Base-by-base conservation (phyloP, 306 rosid genomes). In the Trifolium subterraneum region DNA sequence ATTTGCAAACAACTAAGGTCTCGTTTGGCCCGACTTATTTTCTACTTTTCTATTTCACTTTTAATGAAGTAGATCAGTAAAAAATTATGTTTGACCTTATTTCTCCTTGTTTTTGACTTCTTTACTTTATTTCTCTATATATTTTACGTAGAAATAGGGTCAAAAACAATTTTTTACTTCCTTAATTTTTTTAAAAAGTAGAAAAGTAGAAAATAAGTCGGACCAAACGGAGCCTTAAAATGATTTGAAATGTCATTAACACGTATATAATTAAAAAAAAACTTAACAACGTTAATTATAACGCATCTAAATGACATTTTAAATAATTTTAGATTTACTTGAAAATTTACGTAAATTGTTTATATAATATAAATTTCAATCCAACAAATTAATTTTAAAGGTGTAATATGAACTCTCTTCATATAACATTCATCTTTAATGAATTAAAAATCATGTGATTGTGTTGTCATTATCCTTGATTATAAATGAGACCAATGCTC, bases 401-500 rank as follows among this genome's bases (percentile, higher is more conserved):
- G 2, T 19, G 1, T 55, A 55, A 11, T 55, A 20, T 55, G 14
- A 55, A 20, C 29, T 1, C 8, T 8, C 14, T 4, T 19, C 13
- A 4, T 52, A 20, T 10, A 4, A 25, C 45, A 10, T 14, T 44
- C 22, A 23, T 67, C 0, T 38, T 66, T 38, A 18, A 38, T 16
- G 14, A 38, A 64, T 33, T 62, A 33, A 41, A 65, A 65, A 65
- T 18, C 20, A 18, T 42, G n/a, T 65, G 38, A 41, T 42, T 64
- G 19, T 18, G 11, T 64, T 18, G 31, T 64, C 70, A 39, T 19
- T 64, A 18, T 38, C 50, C 31, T 18, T 39, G 70, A 64, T 18
- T 64, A 44, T 39, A 23, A 65, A 10, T 65, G 6, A 41, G 0
- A 41, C 61, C 19, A 31, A 78, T 72, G 74, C 68, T 23, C 60